Evolutionary conservation across 2,329 filamentous ascomycete genomes (phyloP), one percentile per base, ranked within the genome.

Genomic region (Paraphaeosphaeria minitans): DNA sequence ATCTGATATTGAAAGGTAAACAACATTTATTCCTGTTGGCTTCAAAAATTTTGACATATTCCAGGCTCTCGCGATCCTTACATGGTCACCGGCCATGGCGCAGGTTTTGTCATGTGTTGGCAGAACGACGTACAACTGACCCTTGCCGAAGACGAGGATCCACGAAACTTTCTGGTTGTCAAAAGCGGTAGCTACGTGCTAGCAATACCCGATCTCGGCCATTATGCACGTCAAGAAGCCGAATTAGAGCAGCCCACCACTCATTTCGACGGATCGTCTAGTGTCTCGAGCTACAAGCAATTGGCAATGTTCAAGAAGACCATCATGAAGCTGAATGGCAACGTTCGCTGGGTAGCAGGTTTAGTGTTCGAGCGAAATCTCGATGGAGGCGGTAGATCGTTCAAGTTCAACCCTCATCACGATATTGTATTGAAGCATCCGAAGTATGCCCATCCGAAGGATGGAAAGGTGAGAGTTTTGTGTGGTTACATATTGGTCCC

Each of bases 31-130:
- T 7, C 22, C 16, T 27, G 2, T 13, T 31, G 24, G 22, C 29
- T n/a, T 0, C 3, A 49, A 24, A 8, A 24, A 8, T 53, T 53
- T 66, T 65, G 60, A 67, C 42, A 55, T 27, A 37, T 9, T 43
- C 50, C 6, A 55, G 85, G 87, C 41, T 88, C 93, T 54, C 87
- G 96, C 57, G 94, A 99, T 77, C 95, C 95, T 2, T 99, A 99
- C 74, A 86, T 91, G 59, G 89, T 99, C 46, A 97, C 93, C 41
- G 93, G 94, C 9, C 89, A 94, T 66, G 95, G 95, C 41, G 93
- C 93, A 35, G 95, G 95, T 4, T 96, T 99, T 72, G 86, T 98
- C 45, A 97, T 99, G 93, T 98, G 96, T 75, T 99, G 94, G 94
- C 89, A 95, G 53, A 96, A 93, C 69, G 91, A 97, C 75, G 93